These are phyloP conservation scores for Paradendryphiella salina DNA, from an alignment of 2,329 filamentous ascomycete genomes.

Conservation along the genomic window DNA sequence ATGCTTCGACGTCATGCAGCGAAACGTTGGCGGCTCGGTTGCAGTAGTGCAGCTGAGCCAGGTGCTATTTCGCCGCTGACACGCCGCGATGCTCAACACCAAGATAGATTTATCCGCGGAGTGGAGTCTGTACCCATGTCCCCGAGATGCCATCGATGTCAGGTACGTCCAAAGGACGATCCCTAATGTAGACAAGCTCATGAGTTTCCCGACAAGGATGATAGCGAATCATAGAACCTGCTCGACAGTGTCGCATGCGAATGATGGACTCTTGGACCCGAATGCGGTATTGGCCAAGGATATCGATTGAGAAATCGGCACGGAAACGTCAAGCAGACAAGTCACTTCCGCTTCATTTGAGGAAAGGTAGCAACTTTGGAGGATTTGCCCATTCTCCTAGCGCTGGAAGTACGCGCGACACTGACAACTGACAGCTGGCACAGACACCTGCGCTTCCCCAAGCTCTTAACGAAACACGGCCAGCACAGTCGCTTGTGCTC, in stretches of 20 bases:
- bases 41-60: constrained; percentile 5
- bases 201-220: not conserved
- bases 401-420: not conserved
- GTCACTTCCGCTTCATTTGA: not conserved
- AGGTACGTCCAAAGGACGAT: not conserved
- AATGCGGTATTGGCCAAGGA: not conserved
- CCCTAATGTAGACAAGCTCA: not conserved
- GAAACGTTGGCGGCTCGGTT: constrained; percentile 7
- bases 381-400: constrained; percentile 5
- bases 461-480: constrained; percentile 1
- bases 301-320: not conserved
- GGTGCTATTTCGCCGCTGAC: constrained; percentile 3
- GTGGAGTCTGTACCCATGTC: constrained; percentile 3
- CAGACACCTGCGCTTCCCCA: constrained; percentile 2
- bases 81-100: constrained; percentile 6
- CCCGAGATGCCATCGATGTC: not conserved
- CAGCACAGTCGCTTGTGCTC: not conserved
- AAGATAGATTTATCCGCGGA: not conserved
- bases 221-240: not conserved
- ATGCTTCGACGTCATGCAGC: constrained; percentile 8
- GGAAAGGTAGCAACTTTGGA: not conserved
- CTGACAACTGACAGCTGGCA: constrained; percentile 9
- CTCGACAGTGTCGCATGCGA: not conserved
- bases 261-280: not conserved
- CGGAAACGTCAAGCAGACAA: not conserved